A percentile compares a stretch with the other conserved stretches of the same genome.
Conservation (phyloP, 768 basidiomycete genomes). For the Amanita rubescens region DNA sequence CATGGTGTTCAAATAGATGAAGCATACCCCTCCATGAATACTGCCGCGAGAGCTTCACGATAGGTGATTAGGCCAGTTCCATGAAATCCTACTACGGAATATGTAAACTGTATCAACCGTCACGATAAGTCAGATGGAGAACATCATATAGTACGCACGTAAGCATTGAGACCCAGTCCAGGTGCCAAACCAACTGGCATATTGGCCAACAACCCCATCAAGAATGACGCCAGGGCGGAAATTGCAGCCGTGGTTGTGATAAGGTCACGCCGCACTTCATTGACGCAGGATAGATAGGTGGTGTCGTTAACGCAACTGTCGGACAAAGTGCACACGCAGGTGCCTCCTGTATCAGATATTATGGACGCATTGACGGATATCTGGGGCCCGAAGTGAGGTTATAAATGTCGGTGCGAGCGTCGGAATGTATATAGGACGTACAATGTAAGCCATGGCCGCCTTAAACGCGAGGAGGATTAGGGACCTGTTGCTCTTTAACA, state of each 20-base stretch:
- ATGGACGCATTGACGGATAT: constrained; percentile 85
- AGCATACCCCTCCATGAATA: constrained; percentile 79
- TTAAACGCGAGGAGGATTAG: constrained; percentile 16
- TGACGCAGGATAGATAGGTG: constrained; percentile 49
- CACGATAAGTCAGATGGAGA: not conserved
- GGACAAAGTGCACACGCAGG: constrained; percentile 63
- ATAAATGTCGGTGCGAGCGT: not conserved
- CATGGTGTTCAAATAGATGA: not conserved
- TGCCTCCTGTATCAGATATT: constrained; percentile 68
- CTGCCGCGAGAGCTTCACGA: constrained; percentile 73
- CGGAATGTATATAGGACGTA: constrained; percentile 22
- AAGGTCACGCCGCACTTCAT: constrained; percentile 63
- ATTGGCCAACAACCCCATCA: constrained; percentile 83
- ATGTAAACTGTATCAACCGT: constrained; percentile 54
- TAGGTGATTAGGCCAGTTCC: constrained; percentile 69
- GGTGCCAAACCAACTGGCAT: constrained; percentile 88
- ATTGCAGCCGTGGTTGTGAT: constrained; percentile 80
- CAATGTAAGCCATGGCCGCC: constrained; percentile 84
- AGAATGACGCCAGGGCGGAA: constrained; percentile 63
- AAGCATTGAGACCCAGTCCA: constrained; percentile 77
- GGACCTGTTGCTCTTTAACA: not conserved
- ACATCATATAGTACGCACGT: constrained; percentile 37
- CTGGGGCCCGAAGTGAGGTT: constrained; percentile 23
- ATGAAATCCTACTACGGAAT: constrained; percentile 82
- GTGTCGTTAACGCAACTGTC: constrained; percentile 49